Conservation (phyloP, 2,329 filamentous ascomycete genomes). For the Aspergillus sp. region DNA sequence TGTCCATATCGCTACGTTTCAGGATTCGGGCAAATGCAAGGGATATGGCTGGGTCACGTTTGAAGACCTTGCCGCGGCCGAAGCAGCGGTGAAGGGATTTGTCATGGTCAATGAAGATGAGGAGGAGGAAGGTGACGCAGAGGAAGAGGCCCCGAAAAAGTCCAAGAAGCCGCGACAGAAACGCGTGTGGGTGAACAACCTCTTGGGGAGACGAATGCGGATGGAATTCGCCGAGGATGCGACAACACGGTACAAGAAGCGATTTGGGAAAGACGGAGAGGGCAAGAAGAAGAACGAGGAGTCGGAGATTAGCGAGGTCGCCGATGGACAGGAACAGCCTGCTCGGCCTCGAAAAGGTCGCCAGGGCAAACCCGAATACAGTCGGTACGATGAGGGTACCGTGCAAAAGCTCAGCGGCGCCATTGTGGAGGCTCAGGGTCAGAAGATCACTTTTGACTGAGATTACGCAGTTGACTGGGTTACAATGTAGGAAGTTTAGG, state of each 20-base stretch:
- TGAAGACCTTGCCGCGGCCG: constrained; percentile 70
- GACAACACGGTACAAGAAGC: constrained; percentile 85
- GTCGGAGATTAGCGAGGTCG: constrained; percentile 9
- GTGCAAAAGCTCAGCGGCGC: constrained; percentile 69
- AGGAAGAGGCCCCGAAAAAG: constrained; percentile 27
- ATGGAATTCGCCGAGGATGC: constrained; percentile 94
- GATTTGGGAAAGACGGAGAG: constrained; percentile 72
- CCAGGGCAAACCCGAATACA: constrained; percentile 36
- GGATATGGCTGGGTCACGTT: constrained; percentile 96
- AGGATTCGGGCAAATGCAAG: constrained; percentile 97
- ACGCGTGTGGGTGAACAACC: constrained; percentile 78
- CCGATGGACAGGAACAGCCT: constrained; percentile 22
- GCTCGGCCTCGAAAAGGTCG: constrained; percentile 21
- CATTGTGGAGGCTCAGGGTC: constrained; percentile 74
- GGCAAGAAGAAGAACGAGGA: constrained; percentile 22
- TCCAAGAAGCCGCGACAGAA: constrained; percentile 45
- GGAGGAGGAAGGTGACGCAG: constrained; percentile 47
- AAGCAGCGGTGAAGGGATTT: constrained; percentile 76
- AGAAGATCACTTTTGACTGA: constrained; percentile 77
- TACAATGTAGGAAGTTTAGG: too few species aligned
- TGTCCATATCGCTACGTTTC: constrained; percentile 88
- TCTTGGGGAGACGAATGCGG: constrained; percentile 76
- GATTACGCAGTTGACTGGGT: neutral
- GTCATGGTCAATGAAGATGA: constrained; percentile 58
- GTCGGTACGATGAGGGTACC: constrained; percentile 49